A percentile compares a stretch with the other conserved stretches of the same genome.
Evolutionary conservation across 306 rosid species (phyloP).

Genomic region (Vigna unguiculata): DNA sequence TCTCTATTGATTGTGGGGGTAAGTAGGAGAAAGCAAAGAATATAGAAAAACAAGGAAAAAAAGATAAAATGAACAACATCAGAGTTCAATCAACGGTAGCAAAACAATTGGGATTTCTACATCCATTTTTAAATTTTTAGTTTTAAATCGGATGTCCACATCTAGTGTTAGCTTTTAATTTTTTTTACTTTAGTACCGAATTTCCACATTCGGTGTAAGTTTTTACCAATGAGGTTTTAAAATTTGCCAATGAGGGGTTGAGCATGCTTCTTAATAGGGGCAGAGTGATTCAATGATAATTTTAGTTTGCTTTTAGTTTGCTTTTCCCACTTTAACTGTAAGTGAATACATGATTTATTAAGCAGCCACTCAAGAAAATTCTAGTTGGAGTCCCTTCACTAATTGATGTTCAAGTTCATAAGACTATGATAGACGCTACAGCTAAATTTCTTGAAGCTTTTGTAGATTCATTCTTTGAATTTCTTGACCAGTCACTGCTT

Average conservation of each 20-base stretch:
- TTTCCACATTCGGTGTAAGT: too few species aligned
- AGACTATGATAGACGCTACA: conserved; percentile 39
- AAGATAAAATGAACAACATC: conserved; percentile 28
- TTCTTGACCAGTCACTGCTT: conserved; percentile 63
- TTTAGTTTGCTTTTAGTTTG: neutral
- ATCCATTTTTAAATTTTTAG: too few species aligned
- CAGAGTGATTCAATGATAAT: too few species aligned
- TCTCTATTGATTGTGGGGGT: conserved; percentile 15
- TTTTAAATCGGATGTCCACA: too few species aligned
- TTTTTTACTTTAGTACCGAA: too few species aligned
- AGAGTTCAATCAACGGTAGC: conserved; percentile 38
- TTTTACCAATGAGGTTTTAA: too few species aligned
- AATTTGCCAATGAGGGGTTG: too few species aligned
- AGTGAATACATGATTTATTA: neutral
- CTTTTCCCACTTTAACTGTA: neutral
- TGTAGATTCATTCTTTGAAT: conserved; percentile 69
- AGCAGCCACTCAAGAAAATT: conserved; percentile 49
- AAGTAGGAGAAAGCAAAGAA: conserved; percentile 47
- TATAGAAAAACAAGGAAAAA: conserved; percentile 33
- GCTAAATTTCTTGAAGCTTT: conserved; percentile 59
- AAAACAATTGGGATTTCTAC: too few species aligned
- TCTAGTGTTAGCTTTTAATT: too few species aligned
- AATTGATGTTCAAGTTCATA: conserved; percentile 42
- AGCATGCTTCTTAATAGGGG: too few species aligned
- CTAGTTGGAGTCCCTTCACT: conserved; percentile 44